Base-by-base conservation (phyloP, 305 asterid species). In the Fraxinus sp. region DNA sequence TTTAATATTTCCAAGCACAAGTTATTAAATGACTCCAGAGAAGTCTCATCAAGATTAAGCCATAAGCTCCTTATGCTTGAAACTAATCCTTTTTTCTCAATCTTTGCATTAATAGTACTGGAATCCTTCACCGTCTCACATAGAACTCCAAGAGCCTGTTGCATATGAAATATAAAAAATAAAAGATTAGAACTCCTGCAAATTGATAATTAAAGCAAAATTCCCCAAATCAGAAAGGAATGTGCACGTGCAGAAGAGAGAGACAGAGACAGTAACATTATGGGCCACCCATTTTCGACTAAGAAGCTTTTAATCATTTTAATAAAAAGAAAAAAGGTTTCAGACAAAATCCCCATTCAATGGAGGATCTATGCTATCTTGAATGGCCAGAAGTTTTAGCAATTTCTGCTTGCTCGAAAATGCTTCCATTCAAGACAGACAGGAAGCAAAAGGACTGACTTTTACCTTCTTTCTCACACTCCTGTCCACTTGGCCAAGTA, bases 61-160 rank as follows among this genome's bases (percentile, higher is more conserved):
- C 98, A 96, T 20, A 80, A 87, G 87, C 80, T 91, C 85, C 89
- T 89, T 70, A 80, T 39, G 83, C 90, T 90, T 84, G 90, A 82
- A 82, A 77, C 35, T 33, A 84, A 72, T 33, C 85, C 88, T 89
- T 85, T 91, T 86, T 90, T 93, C 81, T 83, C 90, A 76, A 68
- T 81, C 86, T 83, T 89, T 49, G 85, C 73, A 81, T 75, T 84
- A 14, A 74, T 59, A 73, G 84, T n/a, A 46, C 83, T 88, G 83
- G 86, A 83, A 86, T 86, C 92, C 90, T 91, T 96, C 90, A 93
- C 86, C 32, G 92, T 90, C 84, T 92, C 96, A 78, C 91, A 89
- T 68, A 96, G 85, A 85, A 95, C 90, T 79, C 95, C 92, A 84
- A 96, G 97, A 84, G 98, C 97, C 99, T 96, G 96, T 75, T 77